Base-by-base conservation (phyloP, 2,329 filamentous ascomycete species). In the Trichoderma sp. region DNA sequence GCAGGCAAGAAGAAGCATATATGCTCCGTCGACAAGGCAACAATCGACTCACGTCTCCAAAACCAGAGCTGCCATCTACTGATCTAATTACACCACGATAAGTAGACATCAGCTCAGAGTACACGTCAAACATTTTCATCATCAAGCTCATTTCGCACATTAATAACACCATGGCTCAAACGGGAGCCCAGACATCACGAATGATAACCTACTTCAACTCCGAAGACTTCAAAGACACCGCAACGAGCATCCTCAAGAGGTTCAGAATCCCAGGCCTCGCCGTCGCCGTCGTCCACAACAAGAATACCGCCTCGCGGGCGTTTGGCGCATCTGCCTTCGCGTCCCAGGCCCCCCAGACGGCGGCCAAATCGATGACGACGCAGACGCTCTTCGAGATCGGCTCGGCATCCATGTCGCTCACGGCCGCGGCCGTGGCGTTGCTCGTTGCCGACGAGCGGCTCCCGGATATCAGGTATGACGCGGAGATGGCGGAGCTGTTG, bases 331-430 rank as follows among this genome's bases (percentile, higher is more conserved):
- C 70, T 7, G 67, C 65, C 3, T 55, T 73, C 0, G 68, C 71
- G 5, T 68, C 69, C 30, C 9, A 34, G 30, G 3, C 3, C 9
- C 30, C 9, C 7, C 9, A 1, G 30, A 12, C 9, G 10, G 10
- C 10, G 3, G 59, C 55, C 0, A 41, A 28, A 50, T 45, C 56
- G 9, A 71, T 68, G 43, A 73, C 71, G 0, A 43, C 71, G 0
- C 69, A 74, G 26, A 73, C 71, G 34, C 66, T 74, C 7, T 73
- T 74, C 34, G 71, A 73, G 52, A 67, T 74, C 57, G 72, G 69
- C 5, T 74, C 72, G 0, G 66, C 67, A 6, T 69, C 71, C 21
- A 74, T 73, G 50, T 72, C 69, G 3, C 67, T 74, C 50, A 74
- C 72, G 1, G 72, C 71, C 1, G 72, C 70, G 0, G 66, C 72